Percentiles rank a stretch among this genome's conserved stretches.
Evolutionary conservation across 2,329 filamentous ascomycete genomes (phyloP).

Genomic region (Metarhizium robertsii): DNA sequence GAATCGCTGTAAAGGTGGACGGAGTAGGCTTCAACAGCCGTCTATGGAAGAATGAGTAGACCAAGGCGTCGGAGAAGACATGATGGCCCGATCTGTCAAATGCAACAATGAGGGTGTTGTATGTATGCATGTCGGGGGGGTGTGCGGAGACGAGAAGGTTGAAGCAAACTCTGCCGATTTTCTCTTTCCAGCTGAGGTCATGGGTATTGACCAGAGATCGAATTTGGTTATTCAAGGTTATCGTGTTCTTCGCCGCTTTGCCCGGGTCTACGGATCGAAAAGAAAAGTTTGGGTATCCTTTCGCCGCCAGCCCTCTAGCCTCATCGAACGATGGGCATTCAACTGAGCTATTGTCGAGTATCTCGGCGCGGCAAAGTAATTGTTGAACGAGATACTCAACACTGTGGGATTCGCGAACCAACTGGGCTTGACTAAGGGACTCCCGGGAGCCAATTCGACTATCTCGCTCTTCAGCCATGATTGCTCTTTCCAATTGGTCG

Average conservation of each 20-base stretch:
- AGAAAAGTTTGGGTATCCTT: slow-evolving; percentile 13
- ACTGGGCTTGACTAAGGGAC: slow-evolving; percentile 16
- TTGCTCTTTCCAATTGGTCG: slow-evolving; percentile 19
- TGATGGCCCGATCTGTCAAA: slow-evolving; percentile 44
- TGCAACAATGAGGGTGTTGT: slow-evolving; percentile 61
- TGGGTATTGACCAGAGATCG: slow-evolving; percentile 17
- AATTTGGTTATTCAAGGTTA: slow-evolving; percentile 19
- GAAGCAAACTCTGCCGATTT: slow-evolving; percentile 41
- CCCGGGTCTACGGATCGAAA: slow-evolving; percentile 19
- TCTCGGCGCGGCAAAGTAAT: slow-evolving; percentile 19
- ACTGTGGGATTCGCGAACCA: slow-evolving; percentile 17
- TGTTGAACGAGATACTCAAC: slow-evolving; percentile 18
- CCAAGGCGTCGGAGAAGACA: slow-evolving; percentile 41
- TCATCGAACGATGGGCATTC: slow-evolving; percentile 20
- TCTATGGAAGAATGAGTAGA: slow-evolving; percentile 38
- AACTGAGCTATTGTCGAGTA: slow-evolving; percentile 11
- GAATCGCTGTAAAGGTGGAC: slow-evolving; percentile 37
- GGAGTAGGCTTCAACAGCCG: slow-evolving; percentile 37
- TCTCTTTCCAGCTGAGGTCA: slow-evolving; percentile 20
- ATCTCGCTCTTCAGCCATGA: slow-evolving; percentile 19
- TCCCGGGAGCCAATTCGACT: slow-evolving; percentile 10
- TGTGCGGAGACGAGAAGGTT: slow-evolving; percentile 55
- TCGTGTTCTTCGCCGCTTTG: slow-evolving; percentile 16
- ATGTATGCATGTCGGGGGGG: slow-evolving; percentile 58
- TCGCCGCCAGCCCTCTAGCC: slow-evolving; percentile 14